These are phyloP conservation scores for Naegleria lovaniensis DNA, from an alignment of 208 protist species.

Conservation along the genomic window DNA sequence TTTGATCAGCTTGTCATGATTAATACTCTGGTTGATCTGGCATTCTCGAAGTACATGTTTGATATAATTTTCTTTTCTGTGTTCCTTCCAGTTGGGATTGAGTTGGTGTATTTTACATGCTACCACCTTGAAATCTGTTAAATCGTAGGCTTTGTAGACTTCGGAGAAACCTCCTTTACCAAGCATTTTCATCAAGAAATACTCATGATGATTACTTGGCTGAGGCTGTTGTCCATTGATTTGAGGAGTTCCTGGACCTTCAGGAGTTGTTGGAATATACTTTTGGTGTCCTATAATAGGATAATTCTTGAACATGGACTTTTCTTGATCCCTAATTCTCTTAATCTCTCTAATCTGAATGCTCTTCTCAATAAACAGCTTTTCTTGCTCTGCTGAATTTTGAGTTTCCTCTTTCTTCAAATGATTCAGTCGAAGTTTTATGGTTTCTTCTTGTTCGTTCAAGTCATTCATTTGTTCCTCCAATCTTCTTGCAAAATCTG, in stretches of 20 bases:
- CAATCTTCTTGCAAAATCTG: neutral
- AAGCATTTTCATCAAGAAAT: slow-evolving; percentile 76
- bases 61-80: slow-evolving; percentile 77
- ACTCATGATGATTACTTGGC: slow-evolving; percentile 38
- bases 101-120: slow-evolving; percentile 91
- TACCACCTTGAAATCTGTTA: slow-evolving; percentile 67
- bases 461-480: neutral
- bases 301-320: slow-evolving; percentile 12
- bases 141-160: slow-evolving; percentile 86
- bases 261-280: neutral
- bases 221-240: neutral
- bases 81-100: slow-evolving; percentile 65
- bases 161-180: slow-evolving; percentile 89
- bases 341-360: slow-evolving; percentile 26
- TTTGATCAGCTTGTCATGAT: slow-evolving; percentile 64
- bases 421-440: neutral
- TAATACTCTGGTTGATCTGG: slow-evolving; percentile 74
- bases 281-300: slow-evolving; percentile 9
- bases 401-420: neutral
- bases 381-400: neutral
- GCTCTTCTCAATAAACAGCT: neutral
- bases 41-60: slow-evolving; percentile 82
- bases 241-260: neutral
- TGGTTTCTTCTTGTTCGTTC: slow-evolving; percentile 13
- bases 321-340: slow-evolving; percentile 19